Evolutionary conservation across 1,284 basidiomycete genomes (phyloP).

Genomic region (Macrocystidia cucumis): DNA sequence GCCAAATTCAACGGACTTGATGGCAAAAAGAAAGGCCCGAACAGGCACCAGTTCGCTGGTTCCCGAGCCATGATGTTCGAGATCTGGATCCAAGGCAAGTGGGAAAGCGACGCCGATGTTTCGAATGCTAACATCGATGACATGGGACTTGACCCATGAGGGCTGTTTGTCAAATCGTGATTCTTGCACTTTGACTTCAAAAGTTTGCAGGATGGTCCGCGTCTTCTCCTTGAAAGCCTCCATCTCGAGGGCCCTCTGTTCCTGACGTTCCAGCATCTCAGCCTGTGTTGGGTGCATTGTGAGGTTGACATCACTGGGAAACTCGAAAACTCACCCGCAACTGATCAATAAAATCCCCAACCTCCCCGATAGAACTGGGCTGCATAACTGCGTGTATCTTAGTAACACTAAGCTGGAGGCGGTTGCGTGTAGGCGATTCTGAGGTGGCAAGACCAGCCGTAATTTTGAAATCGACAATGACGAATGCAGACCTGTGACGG

Average conservation of each 20-base stretch:
- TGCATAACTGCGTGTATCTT: constrained; percentile 90
- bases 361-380: constrained; percentile 80
- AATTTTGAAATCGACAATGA: constrained; percentile 65
- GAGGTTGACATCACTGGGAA: constrained; percentile 5
- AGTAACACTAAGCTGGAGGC: constrained; percentile 49
- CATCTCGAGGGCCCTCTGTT: constrained; percentile 69
- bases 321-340: constrained; percentile 46
- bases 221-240: constrained; percentile 81
- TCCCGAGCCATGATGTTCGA: constrained; percentile 36
- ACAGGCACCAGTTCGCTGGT: constrained; percentile 36
- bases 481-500: constrained; percentile 72
- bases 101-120: constrained; percentile 86
- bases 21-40: constrained; percentile 79
- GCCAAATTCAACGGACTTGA: constrained; percentile 66
- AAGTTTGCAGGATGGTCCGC: constrained; percentile 60
- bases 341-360: constrained; percentile 83
- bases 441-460: constrained; percentile 25
- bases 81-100: constrained; percentile 45
- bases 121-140: constrained; percentile 55
- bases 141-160: constrained; percentile 63
- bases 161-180: constrained; percentile 31
- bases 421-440: constrained; percentile 23
- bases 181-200: constrained; percentile 53
- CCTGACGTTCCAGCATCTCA: constrained; percentile 66
- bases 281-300: constrained; percentile 32